phyloP scores from a whole-genome alignment of 1,284 basidiomycete genomes.

The Termitomyces sp. region DNA sequence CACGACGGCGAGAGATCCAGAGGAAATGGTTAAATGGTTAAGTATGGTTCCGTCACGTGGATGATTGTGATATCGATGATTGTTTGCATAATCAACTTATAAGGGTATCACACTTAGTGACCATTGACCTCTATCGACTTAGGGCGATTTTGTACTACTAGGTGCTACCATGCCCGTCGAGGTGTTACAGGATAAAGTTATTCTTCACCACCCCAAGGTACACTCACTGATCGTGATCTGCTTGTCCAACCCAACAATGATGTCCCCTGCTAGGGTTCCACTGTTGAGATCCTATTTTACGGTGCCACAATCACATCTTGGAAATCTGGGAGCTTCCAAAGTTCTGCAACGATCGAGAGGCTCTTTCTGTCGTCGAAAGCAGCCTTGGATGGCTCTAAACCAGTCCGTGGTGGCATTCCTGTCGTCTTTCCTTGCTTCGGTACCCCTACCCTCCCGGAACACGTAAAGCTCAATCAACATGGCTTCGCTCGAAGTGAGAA shows the following conservation, averaged over 20 bases:
- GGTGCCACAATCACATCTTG: constrained; percentile 82
- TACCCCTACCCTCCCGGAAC: constrained; percentile 66
- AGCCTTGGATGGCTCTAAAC: constrained; percentile 61
- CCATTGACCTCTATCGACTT: too few relatives aligned
- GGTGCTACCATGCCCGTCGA: constrained; percentile 46
- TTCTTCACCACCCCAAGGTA: constrained; percentile 54
- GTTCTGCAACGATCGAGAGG: constrained; percentile 49
- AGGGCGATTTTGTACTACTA: background rate
- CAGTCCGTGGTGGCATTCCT: constrained; percentile 79
- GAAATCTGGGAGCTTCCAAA: constrained; percentile 47
- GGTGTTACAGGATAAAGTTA: constrained; percentile 32
- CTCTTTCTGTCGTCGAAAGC: constrained; percentile 78
- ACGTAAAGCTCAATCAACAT: constrained; percentile 72
- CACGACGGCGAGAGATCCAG: background rate
- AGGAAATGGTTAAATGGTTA: too few relatives aligned
- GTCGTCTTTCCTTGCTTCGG: constrained; percentile 86
- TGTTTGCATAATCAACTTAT: too few relatives aligned
- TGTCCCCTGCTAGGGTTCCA: constrained; percentile 51
- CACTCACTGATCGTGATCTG: background rate
- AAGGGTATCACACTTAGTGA: too few relatives aligned
- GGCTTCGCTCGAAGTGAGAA: constrained; percentile 75
- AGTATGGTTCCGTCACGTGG: background rate
- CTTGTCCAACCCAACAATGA: background rate
- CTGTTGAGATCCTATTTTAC: constrained; percentile 67
- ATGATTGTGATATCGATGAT: background rate